Evolutionary conservation across 1,284 basidiomycete genomes (phyloP).

Genomic region (Veloboletus limbatus): DNA sequence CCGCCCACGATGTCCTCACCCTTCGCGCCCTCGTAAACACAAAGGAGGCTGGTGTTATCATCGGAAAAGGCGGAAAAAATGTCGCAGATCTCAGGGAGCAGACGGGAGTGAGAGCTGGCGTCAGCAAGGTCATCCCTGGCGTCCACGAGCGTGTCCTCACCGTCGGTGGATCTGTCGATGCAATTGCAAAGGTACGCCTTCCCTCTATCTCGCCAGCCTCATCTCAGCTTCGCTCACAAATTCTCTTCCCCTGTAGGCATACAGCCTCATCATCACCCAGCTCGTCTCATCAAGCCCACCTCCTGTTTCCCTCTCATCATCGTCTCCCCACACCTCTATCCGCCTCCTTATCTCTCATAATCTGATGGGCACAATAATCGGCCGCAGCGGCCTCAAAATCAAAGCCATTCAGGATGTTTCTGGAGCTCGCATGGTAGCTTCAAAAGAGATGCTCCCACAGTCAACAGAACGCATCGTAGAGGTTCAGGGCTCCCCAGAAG

Average conservation of each 20-base stretch:
- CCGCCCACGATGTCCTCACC: constrained; percentile 70
- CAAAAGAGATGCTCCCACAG: constrained; percentile 98
- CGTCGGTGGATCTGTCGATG: constrained; percentile 88
- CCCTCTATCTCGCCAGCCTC: background rate
- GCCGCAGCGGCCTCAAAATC: constrained; percentile 96
- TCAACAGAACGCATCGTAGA: constrained; percentile 98
- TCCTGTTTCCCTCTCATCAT: constrained; percentile 58
- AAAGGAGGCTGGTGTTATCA: constrained; percentile 96
- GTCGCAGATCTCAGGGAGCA: constrained; percentile 94
- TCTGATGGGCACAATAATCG: constrained; percentile 99
- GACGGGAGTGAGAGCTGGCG: constrained; percentile 96
- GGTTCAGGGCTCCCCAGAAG: constrained; percentile 89
- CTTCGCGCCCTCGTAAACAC: constrained; percentile 92
- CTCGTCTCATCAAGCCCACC: constrained; percentile 79
- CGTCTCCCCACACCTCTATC: constrained; percentile 81
- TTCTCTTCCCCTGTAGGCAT: constrained; percentile 59
- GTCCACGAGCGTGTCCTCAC: constrained; percentile 97
- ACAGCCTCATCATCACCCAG: constrained; percentile 91
- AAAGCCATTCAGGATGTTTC: constrained; percentile 99
- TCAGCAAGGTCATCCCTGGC: constrained; percentile 96
- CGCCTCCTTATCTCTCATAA: constrained; percentile 97
- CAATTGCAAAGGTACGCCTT: constrained; percentile 77
- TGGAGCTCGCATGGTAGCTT: constrained; percentile 96
- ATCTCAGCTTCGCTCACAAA: constrained; percentile 4
- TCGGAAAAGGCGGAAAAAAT: constrained; percentile 95